A percentile compares a stretch with the other conserved stretches of the same genome.
Evolutionary conservation across 257 asterid species (phyloP).

Genomic region (Salvia splendens): DNA sequence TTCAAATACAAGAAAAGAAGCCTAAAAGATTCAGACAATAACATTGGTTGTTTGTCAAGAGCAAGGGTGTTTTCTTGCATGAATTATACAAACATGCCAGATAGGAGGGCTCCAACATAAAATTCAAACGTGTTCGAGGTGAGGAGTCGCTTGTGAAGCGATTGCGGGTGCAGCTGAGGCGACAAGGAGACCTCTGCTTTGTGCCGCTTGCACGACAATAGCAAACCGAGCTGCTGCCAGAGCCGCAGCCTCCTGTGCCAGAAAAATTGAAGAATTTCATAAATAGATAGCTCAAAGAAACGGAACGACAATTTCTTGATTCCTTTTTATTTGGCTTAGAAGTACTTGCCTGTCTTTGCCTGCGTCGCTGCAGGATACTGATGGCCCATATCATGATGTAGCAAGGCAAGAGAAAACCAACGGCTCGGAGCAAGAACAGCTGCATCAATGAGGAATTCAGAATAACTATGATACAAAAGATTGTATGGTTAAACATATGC

Average conservation of each 20-base stretch:
- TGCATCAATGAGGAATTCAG: constrained; percentile 36
- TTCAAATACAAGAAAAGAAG: constrained; percentile 3
- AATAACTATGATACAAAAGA: neutral
- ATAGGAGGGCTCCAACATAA: constrained; percentile 19
- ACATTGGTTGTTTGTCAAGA: neutral
- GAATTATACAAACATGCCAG: neutral
- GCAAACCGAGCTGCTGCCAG: constrained; percentile 84
- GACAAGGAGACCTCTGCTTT: constrained; percentile 62
- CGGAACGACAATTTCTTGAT: too few relatives aligned
- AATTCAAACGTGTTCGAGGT: constrained; percentile 47
- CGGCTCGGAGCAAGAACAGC: constrained; percentile 88
- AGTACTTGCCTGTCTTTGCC: constrained; percentile 75
- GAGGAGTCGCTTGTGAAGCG: constrained; percentile 41
- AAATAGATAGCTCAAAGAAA: neutral
- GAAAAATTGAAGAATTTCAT: neutral
- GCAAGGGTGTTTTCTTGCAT: neutral
- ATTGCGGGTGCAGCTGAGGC: constrained; percentile 53
- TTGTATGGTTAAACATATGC: neutral
- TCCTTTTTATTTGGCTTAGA: too few relatives aligned
- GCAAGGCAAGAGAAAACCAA: constrained; percentile 95
- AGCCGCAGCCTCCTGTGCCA: constrained; percentile 77
- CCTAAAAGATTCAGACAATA: constrained; percentile 15
- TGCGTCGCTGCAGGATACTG: constrained; percentile 79
- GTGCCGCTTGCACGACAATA: constrained; percentile 81
- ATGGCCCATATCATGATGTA: constrained; percentile 97